phyloP scores from a whole-genome alignment of 768 basidiomycete genomes.

The Phaffia tasmanica region DNA sequence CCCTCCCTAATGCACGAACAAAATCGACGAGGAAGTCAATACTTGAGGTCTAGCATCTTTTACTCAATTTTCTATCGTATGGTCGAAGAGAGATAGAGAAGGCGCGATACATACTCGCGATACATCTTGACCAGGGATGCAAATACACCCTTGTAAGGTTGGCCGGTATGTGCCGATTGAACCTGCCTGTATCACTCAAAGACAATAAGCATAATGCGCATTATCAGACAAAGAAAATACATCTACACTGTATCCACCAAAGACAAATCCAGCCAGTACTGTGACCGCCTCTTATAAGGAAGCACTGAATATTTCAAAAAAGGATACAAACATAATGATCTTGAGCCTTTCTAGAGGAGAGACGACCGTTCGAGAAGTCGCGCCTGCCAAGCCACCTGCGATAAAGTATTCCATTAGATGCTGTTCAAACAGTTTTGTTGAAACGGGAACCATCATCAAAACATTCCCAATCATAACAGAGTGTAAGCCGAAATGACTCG shows the following conservation, averaged over 20 bases:
- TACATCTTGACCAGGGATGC: constrained; percentile 16
- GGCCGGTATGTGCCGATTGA: constrained; percentile 52
- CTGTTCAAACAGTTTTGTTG: not conserved
- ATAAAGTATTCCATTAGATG: constrained; percentile 23
- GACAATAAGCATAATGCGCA: not conserved
- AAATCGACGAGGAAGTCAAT: too few relatives aligned
- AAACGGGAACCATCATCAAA: too few relatives aligned
- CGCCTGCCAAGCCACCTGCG: constrained; percentile 39
- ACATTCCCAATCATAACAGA: too few relatives aligned
- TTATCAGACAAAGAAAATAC: constrained; percentile 2
- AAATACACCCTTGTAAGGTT: constrained; percentile 20
- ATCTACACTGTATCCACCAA: not conserved
- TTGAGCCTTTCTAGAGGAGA: constrained; percentile 85
- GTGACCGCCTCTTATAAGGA: constrained; percentile 16
- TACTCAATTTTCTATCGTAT: too few relatives aligned
- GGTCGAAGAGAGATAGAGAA: too few relatives aligned
- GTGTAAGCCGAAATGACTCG: too few relatives aligned
- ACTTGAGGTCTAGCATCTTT: not conserved
- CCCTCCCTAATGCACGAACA: constrained; percentile 76
- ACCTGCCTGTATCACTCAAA: constrained; percentile 56
- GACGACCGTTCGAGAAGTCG: constrained; percentile 77
- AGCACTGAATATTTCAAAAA: constrained; percentile 13
- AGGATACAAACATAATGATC: constrained; percentile 72
- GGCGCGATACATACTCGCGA: constrained; percentile 22
- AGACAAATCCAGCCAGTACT: constrained; percentile 2